phyloP scores from a whole-genome alignment of 2,329 filamentous ascomycete species.

The Albifimbria verrucaria region DNA sequence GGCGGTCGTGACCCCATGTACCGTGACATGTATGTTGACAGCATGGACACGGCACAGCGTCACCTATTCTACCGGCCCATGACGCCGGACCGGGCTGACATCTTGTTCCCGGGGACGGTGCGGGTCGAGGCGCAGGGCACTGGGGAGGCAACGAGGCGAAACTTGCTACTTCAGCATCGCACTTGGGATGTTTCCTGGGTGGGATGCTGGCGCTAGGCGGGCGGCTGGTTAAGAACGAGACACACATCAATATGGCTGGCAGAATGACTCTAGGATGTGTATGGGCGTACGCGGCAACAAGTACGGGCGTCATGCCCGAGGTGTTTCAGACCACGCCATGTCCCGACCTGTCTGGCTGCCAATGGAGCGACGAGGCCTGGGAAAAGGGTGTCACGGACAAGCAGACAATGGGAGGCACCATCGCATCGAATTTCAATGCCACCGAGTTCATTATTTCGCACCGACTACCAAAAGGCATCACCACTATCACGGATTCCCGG shows the following conservation, averaged over 20 bases:
- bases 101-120: constrained; percentile 60
- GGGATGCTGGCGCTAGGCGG: constrained; percentile 63
- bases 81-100: constrained; percentile 51
- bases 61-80: constrained; percentile 66
- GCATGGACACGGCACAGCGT: constrained; percentile 53
- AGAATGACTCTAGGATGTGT: constrained; percentile 62
- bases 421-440: constrained; percentile 14
- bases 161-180: constrained; percentile 39
- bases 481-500: constrained; percentile 4
- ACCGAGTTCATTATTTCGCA: not conserved
- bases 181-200: constrained; percentile 62
- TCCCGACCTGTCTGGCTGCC: constrained; percentile 19
- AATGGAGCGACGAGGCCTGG: constrained; percentile 7
- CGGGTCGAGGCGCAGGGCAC: constrained; percentile 25
- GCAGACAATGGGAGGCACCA: not conserved
- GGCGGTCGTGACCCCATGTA: constrained; percentile 48
- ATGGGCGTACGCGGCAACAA: constrained; percentile 56
- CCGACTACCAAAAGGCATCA: not conserved
- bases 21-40: constrained; percentile 37
- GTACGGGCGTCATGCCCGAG: constrained; percentile 62
- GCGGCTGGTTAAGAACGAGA: constrained; percentile 45
- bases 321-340: constrained; percentile 45
- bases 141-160: constrained; percentile 8
- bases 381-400: constrained; percentile 4
- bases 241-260: constrained; percentile 54